Conservation (phyloP, 106 monocot species). For the Vanilla planifolia region DNA sequence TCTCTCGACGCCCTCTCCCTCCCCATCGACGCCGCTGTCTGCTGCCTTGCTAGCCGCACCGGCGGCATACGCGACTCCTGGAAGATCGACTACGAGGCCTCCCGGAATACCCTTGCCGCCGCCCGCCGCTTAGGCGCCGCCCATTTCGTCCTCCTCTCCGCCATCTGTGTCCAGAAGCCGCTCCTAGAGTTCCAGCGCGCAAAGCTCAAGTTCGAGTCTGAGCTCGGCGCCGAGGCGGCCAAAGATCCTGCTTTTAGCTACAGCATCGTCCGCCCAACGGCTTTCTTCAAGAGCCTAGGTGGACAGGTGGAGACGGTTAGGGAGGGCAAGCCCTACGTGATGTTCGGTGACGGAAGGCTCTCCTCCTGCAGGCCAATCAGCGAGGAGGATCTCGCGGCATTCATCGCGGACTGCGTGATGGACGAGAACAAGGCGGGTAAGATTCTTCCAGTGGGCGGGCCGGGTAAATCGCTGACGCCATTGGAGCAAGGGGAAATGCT, state of each 20-base stretch:
- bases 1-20: constrained; percentile 37
- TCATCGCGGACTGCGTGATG: constrained; percentile 75
- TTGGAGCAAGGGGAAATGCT: constrained; percentile 84
- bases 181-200: constrained; percentile 95
- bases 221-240: constrained; percentile 32
- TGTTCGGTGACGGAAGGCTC: constrained; percentile 90
- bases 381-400: constrained; percentile 80
- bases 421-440: constrained; percentile 57
- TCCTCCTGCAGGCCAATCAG: constrained; percentile 97
- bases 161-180: constrained; percentile 95
- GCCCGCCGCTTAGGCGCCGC: constrained; percentile 53
- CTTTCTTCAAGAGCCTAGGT: constrained; percentile 94
- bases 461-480: constrained; percentile 83
- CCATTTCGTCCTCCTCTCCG: constrained; percentile 90
- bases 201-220: constrained; percentile 87
- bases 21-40: constrained; percentile 66
- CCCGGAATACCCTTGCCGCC: constrained; percentile 58
- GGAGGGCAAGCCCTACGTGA: constrained; percentile 82
- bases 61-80: constrained; percentile 85
- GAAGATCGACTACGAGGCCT: constrained; percentile 72
- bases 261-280: constrained; percentile 94
- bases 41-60: constrained; percentile 85
- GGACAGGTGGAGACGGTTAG: constrained; percentile 87
- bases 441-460: constrained; percentile 79
- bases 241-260: constrained; percentile 49